Evolutionary conservation across 768 basidiomycete genomes (phyloP).

Genomic region (Gelatoporia subvermispora): DNA sequence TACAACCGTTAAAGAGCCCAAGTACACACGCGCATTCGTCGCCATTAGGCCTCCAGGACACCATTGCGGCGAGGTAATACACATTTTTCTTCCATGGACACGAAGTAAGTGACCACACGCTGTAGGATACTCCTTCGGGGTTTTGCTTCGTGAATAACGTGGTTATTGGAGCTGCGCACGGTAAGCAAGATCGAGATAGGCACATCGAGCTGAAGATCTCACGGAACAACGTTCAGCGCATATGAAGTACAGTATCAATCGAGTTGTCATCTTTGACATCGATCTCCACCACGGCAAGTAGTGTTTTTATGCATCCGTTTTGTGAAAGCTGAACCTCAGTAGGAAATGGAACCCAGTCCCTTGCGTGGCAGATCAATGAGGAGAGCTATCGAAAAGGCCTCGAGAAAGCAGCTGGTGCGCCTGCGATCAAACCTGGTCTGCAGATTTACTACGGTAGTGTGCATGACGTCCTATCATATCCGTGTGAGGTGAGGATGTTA

Average conservation of each 20-base stretch:
- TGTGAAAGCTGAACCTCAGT: conserved; percentile 1
- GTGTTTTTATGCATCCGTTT: conserved; percentile 3
- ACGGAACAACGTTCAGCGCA: conserved; percentile 57
- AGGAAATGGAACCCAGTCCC: conserved; percentile 94
- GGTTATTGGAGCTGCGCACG: conserved; percentile 84
- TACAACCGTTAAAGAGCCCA: background rate
- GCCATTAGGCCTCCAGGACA: conserved; percentile 89
- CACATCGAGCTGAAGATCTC: background rate
- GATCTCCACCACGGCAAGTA: conserved; percentile 90
- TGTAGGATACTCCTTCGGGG: conserved; percentile 69
- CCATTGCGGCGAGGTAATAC: conserved; percentile 74
- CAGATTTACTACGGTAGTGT: conserved; percentile 85
- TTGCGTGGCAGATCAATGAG: conserved; percentile 89
- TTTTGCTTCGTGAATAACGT: conserved; percentile 98
- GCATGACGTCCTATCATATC: conserved; percentile 91
- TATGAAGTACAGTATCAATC: conserved; percentile 68
- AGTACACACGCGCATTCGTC: conserved; percentile 57
- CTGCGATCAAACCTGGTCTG: conserved; percentile 37
- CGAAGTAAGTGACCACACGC: background rate
- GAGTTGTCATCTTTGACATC: conserved; percentile 86
- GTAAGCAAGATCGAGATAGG: conserved; percentile 34
- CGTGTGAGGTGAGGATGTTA: conserved; percentile 66
- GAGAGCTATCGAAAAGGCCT: conserved; percentile 71
- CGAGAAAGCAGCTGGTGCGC: conserved; percentile 40
- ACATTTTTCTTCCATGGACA: background rate